A percentile compares a stretch with the other conserved stretches of the same genome.
Evolutionary conservation across 169 alveolate genomes (phyloP).

Genomic region (Cryptosporidium sp.): DNA sequence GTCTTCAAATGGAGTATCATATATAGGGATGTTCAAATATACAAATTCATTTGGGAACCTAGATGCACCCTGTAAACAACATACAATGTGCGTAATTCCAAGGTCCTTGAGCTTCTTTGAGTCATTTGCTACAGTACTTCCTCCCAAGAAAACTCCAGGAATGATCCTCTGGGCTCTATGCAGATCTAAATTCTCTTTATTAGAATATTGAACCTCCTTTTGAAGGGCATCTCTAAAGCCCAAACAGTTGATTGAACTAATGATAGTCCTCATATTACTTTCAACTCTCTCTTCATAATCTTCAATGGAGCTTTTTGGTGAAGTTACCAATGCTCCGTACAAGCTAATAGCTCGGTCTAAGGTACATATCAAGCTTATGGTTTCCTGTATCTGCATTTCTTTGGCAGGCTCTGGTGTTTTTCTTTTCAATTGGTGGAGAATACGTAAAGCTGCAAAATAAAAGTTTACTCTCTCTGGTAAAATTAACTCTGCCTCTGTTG

Average conservation of each 20-base stretch:
- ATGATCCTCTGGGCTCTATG: conserved; percentile 71
- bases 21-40: conserved; percentile 51
- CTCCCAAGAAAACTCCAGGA: conserved; percentile 65
- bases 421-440: conserved; percentile 48
- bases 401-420: conserved; percentile 8
- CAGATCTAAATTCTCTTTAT: conserved; percentile 44
- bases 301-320: not conserved
- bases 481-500: conserved; percentile 13
- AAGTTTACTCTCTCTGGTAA: conserved; percentile 54
- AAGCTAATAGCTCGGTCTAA: conserved; percentile 22
- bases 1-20: conserved; percentile 66
- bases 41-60: conserved; percentile 42
- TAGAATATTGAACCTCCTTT: conserved; percentile 42
- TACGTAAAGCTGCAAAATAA: conserved; percentile 55
- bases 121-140: conserved; percentile 54
- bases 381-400: not conserved
- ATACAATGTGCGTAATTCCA: conserved; percentile 69
- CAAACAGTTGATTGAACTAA: conserved; percentile 4
- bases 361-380: not conserved
- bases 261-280: conserved; percentile 1
- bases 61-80: conserved; percentile 48
- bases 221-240: conserved; percentile 23
- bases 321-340: conserved; percentile 50
- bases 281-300: conserved; percentile 17
- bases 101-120: conserved; percentile 23